Conservation (phyloP, 352 stramenopile genomes). For the Aphanomyces stellatus region DNA sequence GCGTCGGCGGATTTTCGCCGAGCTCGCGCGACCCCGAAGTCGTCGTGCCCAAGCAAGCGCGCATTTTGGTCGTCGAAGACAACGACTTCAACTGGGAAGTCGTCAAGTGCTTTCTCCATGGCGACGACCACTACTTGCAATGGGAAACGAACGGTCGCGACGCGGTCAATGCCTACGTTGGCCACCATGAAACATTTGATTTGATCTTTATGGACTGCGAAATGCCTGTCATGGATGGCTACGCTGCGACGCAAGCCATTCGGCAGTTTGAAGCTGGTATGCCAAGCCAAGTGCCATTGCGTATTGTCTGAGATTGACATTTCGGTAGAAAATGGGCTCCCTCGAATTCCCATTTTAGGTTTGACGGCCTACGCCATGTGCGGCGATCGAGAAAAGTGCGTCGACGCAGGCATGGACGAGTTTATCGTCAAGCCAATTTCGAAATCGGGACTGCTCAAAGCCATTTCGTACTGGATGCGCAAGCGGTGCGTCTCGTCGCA, state of each 20-base stretch:
- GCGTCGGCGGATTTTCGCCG: constrained; percentile 22
- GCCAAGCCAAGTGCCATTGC: not conserved
- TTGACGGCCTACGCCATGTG: constrained; percentile 68
- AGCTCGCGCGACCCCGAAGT: constrained; percentile 25
- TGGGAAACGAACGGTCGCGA: constrained; percentile 64
- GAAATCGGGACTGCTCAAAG: constrained; percentile 49
- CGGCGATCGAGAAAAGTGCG: constrained; percentile 62
- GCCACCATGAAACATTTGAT: constrained; percentile 42
- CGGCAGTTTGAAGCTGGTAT: constrained; percentile 39
- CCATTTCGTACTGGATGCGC: constrained; percentile 59
- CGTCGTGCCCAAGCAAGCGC: constrained; percentile 39
- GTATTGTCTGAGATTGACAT: not conserved
- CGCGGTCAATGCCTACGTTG: constrained; percentile 50
- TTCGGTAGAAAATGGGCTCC: constrained; percentile 37
- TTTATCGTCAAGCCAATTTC: constrained; percentile 77
- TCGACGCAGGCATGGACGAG: constrained; percentile 61
- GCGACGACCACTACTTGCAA: constrained; percentile 56
- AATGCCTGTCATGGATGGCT: constrained; percentile 77
- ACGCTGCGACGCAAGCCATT: constrained; percentile 52
- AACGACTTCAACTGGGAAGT: constrained; percentile 89
- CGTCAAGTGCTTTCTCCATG: constrained; percentile 76
- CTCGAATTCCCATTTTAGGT: constrained; percentile 55
- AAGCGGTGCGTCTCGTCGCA: constrained; percentile 41
- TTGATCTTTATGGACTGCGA: constrained; percentile 77
- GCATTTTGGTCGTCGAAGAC: constrained; percentile 73